phyloP scores from a whole-genome alignment of 768 basidiomycete species.

The Amanita exitialis region DNA sequence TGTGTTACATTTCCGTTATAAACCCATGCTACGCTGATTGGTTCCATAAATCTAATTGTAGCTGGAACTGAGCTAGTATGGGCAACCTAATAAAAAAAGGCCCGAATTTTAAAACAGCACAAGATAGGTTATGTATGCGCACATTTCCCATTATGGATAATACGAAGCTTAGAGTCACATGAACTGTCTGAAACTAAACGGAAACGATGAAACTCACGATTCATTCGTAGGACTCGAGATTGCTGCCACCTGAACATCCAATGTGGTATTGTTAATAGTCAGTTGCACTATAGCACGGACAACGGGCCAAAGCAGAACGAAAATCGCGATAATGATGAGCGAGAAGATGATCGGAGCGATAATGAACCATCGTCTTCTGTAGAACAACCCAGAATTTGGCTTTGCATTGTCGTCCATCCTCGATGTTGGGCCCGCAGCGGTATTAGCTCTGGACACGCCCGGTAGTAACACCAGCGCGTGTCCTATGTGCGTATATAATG shows the following conservation, averaged over 20 bases:
- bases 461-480: constrained; percentile 17
- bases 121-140: constrained; percentile 16
- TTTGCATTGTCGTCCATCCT: constrained; percentile 10
- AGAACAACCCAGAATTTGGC: constrained; percentile 30
- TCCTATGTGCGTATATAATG: constrained; percentile 13
- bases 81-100: constrained; percentile 31
- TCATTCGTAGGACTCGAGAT: constrained; percentile 46
- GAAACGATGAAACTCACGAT: constrained; percentile 31
- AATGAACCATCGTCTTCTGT: constrained; percentile 57
- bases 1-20: constrained; percentile 31
- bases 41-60: constrained; percentile 47
- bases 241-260: constrained; percentile 41
- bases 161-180: constrained; percentile 30
- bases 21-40: constrained; percentile 52
- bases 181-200: neutral
- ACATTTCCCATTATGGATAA: constrained; percentile 42
- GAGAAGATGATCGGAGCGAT: constrained; percentile 39
- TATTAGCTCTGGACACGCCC: constrained; percentile 4
- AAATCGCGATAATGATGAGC: constrained; percentile 50
- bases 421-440: neutral
- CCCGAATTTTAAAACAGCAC: neutral
- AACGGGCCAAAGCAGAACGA: constrained; percentile 61
- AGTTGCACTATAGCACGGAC: constrained; percentile 56
- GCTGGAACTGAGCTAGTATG: constrained; percentile 62
- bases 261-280: constrained; percentile 44